Base-by-base conservation (phyloP, 306 rosid genomes). In the Calophaca sinica region DNA sequence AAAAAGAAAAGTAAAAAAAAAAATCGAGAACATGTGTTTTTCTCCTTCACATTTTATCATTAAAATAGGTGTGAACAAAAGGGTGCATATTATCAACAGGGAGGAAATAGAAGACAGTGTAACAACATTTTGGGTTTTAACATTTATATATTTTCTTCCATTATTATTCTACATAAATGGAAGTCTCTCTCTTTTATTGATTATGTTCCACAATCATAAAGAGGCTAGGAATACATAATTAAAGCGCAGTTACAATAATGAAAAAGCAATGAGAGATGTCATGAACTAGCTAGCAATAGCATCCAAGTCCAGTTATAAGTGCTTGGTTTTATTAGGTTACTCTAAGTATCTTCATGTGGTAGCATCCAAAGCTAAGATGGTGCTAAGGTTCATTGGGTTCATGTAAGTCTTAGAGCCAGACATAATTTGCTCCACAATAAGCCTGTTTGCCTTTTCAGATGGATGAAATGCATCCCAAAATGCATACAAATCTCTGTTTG, bases 381-480 rank as follows among this genome's bases (percentile, higher is more conserved):
- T 92, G 85, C 89, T 85, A 55, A 92, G 97, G n/a, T 92, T 92
- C 93, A 92, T 85, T 5, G 96, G 97, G 70, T 77, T 38, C 93
- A 92, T 92, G 28, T 89, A 92, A 3, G 73, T 7, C 13, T 54
- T 71, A 46, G 89, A 13, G 14, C 96, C 97, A 2, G 55, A 71
- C 78, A 86, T 1, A 0, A 92, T 82, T 26, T 70, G 50, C 36
- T 82, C 80, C 33, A 72, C 93, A 48, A 92, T 85, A 5, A 82
- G 2, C 4, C 35, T 46, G 74, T 87, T 88, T 0, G 96, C 97
- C 75, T 4, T 92, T 52, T 92, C 86, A 1, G 96, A 80, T 9
- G 97, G 97, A 75, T 92, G 97, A 35, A 89, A 92, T 45, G 93
- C 13, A 80, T 92, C 97, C 97, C 97, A 92, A 79, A 92, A 92